Percentiles rank a stretch among this genome's conserved stretches.
phyloP scores from a whole-genome alignment of 805 yeast species.

The Grigorovia yakushimaensis region DNA sequence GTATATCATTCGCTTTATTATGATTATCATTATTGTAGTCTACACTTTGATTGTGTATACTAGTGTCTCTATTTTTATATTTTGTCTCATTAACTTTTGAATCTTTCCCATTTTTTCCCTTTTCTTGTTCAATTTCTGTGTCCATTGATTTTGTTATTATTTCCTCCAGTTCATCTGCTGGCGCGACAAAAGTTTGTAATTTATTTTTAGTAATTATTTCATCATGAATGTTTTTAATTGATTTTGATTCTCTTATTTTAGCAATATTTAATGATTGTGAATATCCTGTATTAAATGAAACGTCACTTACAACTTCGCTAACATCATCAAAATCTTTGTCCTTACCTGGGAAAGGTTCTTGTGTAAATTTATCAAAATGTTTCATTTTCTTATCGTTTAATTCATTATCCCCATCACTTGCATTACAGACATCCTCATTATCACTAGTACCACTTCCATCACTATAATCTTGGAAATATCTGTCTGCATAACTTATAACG shows the following conservation, averaged over 20 bases:
- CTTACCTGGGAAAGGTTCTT: conserved; percentile 24
- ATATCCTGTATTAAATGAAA: conserved; percentile 24
- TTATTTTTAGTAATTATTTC: neutral
- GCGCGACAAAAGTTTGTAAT: neutral
- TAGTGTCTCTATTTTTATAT: neutral
- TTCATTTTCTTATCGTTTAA: conserved; percentile 7
- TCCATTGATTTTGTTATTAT: neutral
- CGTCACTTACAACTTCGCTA: conserved; percentile 27
- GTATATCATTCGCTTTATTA: conserved; percentile 12
- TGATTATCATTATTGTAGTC: neutral
- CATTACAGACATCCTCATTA: neutral
- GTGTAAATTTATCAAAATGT: conserved; percentile 30
- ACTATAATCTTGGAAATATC: conserved; percentile 20
- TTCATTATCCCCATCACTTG: neutral
- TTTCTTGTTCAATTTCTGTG: conserved; percentile 6
- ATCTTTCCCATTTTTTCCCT: neutral
- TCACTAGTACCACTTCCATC: conserved; percentile 13
- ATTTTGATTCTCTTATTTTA: conserved; percentile 13
- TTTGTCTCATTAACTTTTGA: neutral
- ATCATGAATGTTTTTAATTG: conserved; percentile 5
- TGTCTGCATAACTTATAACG: conserved; percentile 27
- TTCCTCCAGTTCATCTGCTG: neutral
- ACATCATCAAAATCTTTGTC: conserved; percentile 9
- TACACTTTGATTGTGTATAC: neutral
- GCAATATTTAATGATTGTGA: conserved; percentile 22